phyloP scores from a whole-genome alignment of 495 filamentous ascomycete species.

The Podospora pseudocomata region DNA sequence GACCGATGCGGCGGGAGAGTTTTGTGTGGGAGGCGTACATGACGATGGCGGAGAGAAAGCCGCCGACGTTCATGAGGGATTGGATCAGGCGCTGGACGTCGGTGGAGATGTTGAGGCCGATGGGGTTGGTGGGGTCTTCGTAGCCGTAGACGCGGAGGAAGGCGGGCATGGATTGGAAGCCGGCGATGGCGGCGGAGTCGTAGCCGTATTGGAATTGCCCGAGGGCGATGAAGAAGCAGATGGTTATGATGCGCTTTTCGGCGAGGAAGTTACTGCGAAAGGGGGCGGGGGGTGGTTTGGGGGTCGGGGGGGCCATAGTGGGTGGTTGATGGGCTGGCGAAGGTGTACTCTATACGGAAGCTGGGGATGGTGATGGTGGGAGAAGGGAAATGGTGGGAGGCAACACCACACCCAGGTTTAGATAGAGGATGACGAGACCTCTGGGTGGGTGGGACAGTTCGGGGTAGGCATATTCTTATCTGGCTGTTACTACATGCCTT shows the following conservation, averaged over 20 bases:
- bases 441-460: neutral
- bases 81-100: slow-evolving; percentile 42
- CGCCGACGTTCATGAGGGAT: slow-evolving; percentile 41
- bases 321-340: neutral
- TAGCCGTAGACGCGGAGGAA: slow-evolving; percentile 48
- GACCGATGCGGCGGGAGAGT: slow-evolving; percentile 42
- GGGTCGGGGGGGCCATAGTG: neutral
- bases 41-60: slow-evolving; percentile 36
- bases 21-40: slow-evolving; percentile 42
- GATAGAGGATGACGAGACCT: neutral
- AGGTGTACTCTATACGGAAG: too few species aligned
- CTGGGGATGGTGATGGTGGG: too few species aligned
- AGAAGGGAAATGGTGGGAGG: neutral
- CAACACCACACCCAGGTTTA: neutral
- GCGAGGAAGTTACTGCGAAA: slow-evolving; percentile 17
- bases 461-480: neutral
- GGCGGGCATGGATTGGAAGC: slow-evolving; percentile 44
- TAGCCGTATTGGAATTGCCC: slow-evolving; percentile 43
- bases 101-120: slow-evolving; percentile 35
- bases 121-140: slow-evolving; percentile 32
- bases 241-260: slow-evolving; percentile 30
- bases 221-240: slow-evolving; percentile 32
- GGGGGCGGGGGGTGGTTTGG: neutral
- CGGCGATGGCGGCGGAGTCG: slow-evolving; percentile 40
- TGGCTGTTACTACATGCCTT: neutral